Percentiles rank a stretch among this genome's conserved stretches.
phyloP scores from a whole-genome alignment of 192 early-diverging fungal genomes.

The Chytriomyces sp. region DNA sequence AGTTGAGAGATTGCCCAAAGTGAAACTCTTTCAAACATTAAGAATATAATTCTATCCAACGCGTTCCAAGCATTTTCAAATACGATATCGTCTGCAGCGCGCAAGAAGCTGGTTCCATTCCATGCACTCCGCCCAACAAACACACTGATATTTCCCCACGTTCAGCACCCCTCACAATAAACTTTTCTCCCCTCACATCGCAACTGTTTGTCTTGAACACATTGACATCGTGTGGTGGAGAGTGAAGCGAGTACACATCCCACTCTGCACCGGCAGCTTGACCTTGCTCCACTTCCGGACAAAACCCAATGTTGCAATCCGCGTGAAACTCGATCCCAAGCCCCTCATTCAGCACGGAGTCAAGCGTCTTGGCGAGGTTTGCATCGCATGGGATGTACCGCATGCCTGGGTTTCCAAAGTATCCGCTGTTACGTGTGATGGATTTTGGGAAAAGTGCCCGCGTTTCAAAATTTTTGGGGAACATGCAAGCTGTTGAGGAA shows the following conservation, averaged over 20 bases:
- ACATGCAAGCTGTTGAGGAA: neutral
- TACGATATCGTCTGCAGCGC: neutral
- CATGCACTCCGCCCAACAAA: conserved; percentile 27
- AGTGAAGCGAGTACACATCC: neutral
- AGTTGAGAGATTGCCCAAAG: neutral
- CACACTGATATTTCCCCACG: conserved; percentile 15
- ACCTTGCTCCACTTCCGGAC: neutral
- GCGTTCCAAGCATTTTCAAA: conserved; percentile 15
- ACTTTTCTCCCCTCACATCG: neutral
- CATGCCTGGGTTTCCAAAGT: conserved; percentile 31
- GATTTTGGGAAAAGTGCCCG: conserved; percentile 16
- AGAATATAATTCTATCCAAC: conserved; percentile 24
- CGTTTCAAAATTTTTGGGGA: conserved; percentile 11
- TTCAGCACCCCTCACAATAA: neutral
- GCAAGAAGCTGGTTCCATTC: neutral
- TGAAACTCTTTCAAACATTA: neutral
- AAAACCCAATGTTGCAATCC: conserved; percentile 22
- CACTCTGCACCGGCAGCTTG: neutral
- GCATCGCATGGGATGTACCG: conserved; percentile 28
- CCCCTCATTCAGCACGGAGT: conserved; percentile 1
- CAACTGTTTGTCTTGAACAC: neutral
- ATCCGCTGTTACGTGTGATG: conserved; percentile 20
- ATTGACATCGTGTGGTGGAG: conserved; percentile 11
- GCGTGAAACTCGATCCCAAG: conserved; percentile 31
- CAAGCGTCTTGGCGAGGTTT: neutral